Evolutionary conservation across 2,329 filamentous ascomycete genomes (phyloP).

Genomic region (Penicillium sp.): DNA sequence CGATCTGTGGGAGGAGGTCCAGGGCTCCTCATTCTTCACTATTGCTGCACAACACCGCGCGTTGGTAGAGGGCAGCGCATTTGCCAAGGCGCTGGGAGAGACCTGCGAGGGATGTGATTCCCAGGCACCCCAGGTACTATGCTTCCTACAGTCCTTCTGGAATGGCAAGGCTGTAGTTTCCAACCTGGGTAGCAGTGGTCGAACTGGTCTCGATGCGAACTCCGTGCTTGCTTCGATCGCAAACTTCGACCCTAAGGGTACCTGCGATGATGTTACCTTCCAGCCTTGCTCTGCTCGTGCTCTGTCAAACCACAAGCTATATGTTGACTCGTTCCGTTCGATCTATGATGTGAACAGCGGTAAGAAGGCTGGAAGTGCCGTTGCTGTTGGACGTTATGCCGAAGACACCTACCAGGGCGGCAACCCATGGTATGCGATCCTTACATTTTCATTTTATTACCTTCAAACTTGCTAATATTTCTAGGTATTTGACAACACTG

Average conservation of each 20-base stretch:
- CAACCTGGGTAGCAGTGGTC: background rate
- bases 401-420: background rate
- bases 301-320: background rate
- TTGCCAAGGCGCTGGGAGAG: background rate
- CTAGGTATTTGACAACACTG: background rate
- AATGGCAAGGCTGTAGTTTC: background rate
- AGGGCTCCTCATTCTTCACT: conserved; percentile 18
- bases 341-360: background rate
- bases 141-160: background rate
- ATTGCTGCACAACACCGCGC: conserved; percentile 16
- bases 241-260: background rate
- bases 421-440: background rate
- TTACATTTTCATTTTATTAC: background rate
- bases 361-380: background rate
- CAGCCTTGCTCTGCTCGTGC: background rate
- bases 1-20: conserved; percentile 15
- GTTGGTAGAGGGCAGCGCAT: background rate
- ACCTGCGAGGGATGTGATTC: background rate
- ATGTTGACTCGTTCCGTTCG: background rate
- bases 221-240: background rate
- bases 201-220: background rate
- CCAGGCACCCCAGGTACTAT: background rate
- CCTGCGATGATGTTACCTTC: background rate
- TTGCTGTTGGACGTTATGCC: background rate
- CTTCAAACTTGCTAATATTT: background rate